Base-by-base conservation (phyloP, 371 early-diverging fungal genomes). In the Rhizopus arrhizus region DNA sequence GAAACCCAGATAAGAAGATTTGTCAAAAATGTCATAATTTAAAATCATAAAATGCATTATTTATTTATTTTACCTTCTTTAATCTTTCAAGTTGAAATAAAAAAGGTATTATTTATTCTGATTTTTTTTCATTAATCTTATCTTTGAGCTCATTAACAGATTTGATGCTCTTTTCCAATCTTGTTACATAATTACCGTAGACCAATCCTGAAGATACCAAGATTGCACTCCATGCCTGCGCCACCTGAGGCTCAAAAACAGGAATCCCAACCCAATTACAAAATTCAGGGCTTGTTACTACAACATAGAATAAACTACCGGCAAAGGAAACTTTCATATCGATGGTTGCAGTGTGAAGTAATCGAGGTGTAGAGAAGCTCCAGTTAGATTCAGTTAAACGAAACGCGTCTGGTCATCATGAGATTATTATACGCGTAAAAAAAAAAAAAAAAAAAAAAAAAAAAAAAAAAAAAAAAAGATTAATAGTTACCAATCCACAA, bases 401-500 rank as follows among this genome's bases (percentile, higher is more conserved):
- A 52, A 80, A 80, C 34, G 77, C 75, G 59, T 80, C 80, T 74
- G 22, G 2, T 22, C 22, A 22, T 22, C 22, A 22, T 22, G 22
- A 22, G 22, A 22, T 22, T 22, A 22, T 22, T 22, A 22, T 22
- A 22, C 22, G 22, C 22, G 22, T 22, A 22, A 22, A 22, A 22
- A 5, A 56, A n/a, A 46, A 5, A 56, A n/a, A 46, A 5, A 56
- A n/a, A 46, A 5, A 56, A n/a, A 46, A n/a, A 22, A 22, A 22
- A 22, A 22, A 22, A 22, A 22, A 57, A 11, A 34, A 10, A 47
- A 5, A 40, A 40, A 5, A 56, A n/a, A 46, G 42, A 12, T 11
- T 36, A 33, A n/a, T 31, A 40, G 58, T 61, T 68, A 73, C 78
- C 78, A 36, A 75, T 78, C 82, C 79, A 83, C 56, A 83, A 64